Evolutionary conservation across 345 rosid species (phyloP).

Genomic region (Triadica sebifera): DNA sequence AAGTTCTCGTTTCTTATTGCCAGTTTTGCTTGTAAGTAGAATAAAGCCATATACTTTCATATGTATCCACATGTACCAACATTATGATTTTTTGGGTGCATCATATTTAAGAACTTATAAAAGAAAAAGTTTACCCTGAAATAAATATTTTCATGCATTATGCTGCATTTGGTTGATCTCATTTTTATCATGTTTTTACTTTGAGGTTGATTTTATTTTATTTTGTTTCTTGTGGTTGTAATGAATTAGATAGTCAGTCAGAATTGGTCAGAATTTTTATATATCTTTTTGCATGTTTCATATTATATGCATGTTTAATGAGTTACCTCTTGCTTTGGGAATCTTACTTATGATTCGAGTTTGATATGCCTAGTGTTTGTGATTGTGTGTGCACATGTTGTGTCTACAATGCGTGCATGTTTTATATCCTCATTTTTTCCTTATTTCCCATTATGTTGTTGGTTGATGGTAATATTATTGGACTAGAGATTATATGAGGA

Average conservation of each 20-base stretch:
- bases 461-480: not conserved
- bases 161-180: too few species aligned
- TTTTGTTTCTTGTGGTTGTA: not conserved
- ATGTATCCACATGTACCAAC: too few species aligned
- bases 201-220: too few species aligned
- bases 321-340: not conserved
- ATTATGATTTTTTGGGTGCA: too few species aligned
- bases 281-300: not conserved
- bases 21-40: conserved; percentile 81
- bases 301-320: not conserved
- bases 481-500: not conserved
- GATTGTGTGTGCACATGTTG: not conserved
- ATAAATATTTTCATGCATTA: too few species aligned
- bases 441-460: not conserved
- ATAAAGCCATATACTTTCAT: not conserved
- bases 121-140: too few species aligned
- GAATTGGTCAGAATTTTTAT: not conserved
- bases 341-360: not conserved
- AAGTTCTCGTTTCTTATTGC: conserved; percentile 83
- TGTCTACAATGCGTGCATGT: not conserved
- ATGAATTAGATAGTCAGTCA: not conserved
- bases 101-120: too few species aligned
- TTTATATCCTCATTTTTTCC: not conserved
- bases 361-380: not conserved
- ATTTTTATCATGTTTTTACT: too few species aligned